Conservation (phyloP, 1,284 basidiomycete species). For the Neolentinus lepideus region DNA sequence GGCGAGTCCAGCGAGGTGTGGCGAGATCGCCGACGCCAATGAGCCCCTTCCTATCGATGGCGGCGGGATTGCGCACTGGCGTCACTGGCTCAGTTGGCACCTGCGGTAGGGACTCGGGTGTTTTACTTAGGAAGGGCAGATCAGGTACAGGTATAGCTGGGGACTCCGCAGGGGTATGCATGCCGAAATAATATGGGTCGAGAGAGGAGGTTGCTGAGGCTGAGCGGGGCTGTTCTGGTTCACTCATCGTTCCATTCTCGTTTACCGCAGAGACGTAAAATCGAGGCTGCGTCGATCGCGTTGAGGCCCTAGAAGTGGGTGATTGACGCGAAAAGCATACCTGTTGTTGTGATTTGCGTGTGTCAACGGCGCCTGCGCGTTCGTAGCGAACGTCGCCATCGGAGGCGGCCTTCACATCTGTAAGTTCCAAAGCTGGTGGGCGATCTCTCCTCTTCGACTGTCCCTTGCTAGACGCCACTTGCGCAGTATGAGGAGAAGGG, state of each 20-base stretch:
- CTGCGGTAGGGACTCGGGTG: conserved; percentile 33
- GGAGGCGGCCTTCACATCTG: conserved; percentile 15
- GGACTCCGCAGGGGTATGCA: conserved; percentile 56
- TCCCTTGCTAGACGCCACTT: conserved; percentile 22
- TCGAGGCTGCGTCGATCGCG: conserved; percentile 23
- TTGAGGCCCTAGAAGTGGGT: not conserved
- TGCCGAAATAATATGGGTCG: conserved; percentile 78
- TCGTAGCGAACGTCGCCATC: conserved; percentile 20
- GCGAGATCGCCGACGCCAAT: conserved; percentile 95
- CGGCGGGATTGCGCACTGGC: conserved; percentile 71
- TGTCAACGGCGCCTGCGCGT: conserved; percentile 15
- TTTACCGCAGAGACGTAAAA: conserved; percentile 30
- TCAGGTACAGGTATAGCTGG: conserved; percentile 35
- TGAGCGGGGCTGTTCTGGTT: conserved; percentile 34
- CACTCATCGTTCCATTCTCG: conserved; percentile 18
- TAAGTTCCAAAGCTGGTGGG: conserved; percentile 28
- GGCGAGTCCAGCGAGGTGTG: conserved; percentile 86
- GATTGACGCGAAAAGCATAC: conserved; percentile 3
- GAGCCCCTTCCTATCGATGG: conserved; percentile 82
- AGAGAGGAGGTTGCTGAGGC: conserved; percentile 69
- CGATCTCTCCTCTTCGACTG: conserved; percentile 26
- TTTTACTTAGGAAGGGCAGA: conserved; percentile 22
- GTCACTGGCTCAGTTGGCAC: conserved; percentile 47
- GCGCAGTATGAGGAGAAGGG: conserved; percentile 20
- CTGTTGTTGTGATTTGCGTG: conserved; percentile 13